phyloP scores from a whole-genome alignment of 345 rosid genomes.

The Aquilaria yunnanensis region DNA sequence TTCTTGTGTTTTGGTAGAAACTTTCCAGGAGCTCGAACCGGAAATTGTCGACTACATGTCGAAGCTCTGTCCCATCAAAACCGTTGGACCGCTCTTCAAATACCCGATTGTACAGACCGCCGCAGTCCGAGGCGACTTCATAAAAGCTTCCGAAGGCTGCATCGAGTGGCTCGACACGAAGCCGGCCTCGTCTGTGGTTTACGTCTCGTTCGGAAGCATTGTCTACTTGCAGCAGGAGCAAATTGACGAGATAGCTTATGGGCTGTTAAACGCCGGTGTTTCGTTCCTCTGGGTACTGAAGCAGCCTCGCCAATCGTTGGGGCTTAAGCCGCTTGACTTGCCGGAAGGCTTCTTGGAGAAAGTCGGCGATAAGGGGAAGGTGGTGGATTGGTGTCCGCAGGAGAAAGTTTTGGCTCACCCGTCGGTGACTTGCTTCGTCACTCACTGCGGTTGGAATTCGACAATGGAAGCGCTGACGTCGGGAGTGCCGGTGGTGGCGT shows the following conservation, averaged over 20 bases:
- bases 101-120: slow-evolving; percentile 30
- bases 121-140: slow-evolving; percentile 37
- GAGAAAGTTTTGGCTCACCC: slow-evolving; percentile 67
- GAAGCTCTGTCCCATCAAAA: slow-evolving; percentile 33
- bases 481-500: slow-evolving; percentile 62
- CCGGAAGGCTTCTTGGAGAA: slow-evolving; percentile 60
- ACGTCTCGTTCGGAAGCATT: slow-evolving; percentile 71
- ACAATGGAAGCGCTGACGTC: slow-evolving; percentile 63
- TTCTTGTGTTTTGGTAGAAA: slow-evolving; percentile 67
- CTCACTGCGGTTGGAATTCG: slow-evolving; percentile 96
- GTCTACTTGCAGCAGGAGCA: slow-evolving; percentile 64
- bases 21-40: slow-evolving; percentile 63
- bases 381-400: slow-evolving; percentile 79
- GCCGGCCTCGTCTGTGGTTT: slow-evolving; percentile 62
- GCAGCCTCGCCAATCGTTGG: slow-evolving; percentile 32
- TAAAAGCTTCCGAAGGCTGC: slow-evolving; percentile 46
- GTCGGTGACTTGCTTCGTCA: slow-evolving; percentile 60
- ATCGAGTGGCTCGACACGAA: slow-evolving; percentile 72
- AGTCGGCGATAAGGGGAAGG: slow-evolving; percentile 45
- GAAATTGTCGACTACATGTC: slow-evolving; percentile 67
- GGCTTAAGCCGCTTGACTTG: slow-evolving; percentile 27
- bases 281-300: slow-evolving; percentile 79
- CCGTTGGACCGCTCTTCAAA: slow-evolving; percentile 59
- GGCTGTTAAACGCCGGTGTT: slow-evolving; percentile 45
- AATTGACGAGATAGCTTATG: slow-evolving; percentile 62